phyloP scores from a whole-genome alignment of 257 asterid species.

The Eucommia ulmoides region DNA sequence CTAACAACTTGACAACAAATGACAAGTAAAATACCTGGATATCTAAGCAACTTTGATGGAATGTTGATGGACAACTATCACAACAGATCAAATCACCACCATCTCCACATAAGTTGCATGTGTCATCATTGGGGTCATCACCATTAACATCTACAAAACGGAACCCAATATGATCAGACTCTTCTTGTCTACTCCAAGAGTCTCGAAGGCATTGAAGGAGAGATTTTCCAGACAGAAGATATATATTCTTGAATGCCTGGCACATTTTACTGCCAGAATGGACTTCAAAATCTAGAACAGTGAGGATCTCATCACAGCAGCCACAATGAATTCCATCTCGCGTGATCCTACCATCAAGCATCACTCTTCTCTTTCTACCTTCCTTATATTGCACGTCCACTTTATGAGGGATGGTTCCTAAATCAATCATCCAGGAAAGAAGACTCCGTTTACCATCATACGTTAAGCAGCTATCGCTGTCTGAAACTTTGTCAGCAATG shows the following conservation, averaged over 20 bases:
- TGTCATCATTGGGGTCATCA: constrained; percentile 84
- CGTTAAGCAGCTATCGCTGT: constrained; percentile 26
- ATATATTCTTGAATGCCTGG: constrained; percentile 35
- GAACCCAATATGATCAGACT: constrained; percentile 34
- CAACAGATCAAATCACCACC: constrained; percentile 96
- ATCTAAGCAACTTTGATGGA: constrained; percentile 76
- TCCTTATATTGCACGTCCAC: constrained; percentile 44
- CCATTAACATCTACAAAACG: constrained; percentile 62
- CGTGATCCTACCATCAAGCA: constrained; percentile 50
- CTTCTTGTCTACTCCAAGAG: constrained; percentile 63
- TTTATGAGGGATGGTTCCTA: constrained; percentile 48
- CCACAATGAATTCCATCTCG: constrained; percentile 74
- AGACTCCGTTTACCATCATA: constrained; percentile 55
- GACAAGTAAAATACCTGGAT: constrained; percentile 42
- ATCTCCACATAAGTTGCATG: constrained; percentile 87
- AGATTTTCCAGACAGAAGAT: constrained; percentile 55
- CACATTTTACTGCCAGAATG: constrained; percentile 55
- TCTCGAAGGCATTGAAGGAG: constrained; percentile 63
- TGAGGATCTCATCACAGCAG: constrained; percentile 47
- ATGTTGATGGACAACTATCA: constrained; percentile 92
- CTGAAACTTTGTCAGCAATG: constrained; percentile 38
- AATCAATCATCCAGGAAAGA: constrained; percentile 83
- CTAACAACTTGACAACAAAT: not conserved
- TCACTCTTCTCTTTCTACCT: constrained; percentile 22
- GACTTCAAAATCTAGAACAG: constrained; percentile 42